Evolutionary conservation across 1,139 yeast species (phyloP).

Genomic region (Geotrichum phurueaensis): DNA sequence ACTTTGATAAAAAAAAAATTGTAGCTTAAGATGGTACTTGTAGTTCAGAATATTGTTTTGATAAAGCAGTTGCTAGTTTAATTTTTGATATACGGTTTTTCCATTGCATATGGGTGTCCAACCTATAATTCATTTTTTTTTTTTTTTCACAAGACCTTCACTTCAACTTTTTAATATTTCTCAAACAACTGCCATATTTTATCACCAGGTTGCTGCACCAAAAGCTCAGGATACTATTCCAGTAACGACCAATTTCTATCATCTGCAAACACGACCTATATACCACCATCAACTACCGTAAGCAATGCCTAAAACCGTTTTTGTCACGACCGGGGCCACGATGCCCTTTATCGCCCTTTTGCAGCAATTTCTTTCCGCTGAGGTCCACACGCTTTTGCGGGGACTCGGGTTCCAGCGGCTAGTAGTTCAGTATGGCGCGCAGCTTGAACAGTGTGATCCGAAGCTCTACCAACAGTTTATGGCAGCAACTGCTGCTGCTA

Average conservation of each 20-base stretch:
- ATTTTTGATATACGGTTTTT: background rate
- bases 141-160: background rate
- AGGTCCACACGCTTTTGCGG: slow-evolving; percentile 38
- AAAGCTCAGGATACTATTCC: too few species aligned
- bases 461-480: background rate
- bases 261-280: too few species aligned
- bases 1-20: background rate
- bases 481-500: background rate
- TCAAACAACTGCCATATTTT: background rate
- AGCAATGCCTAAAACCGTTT: slow-evolving; percentile 29
- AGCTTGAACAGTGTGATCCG: background rate
- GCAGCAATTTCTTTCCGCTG: slow-evolving; percentile 35
- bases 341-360: slow-evolving; percentile 64
- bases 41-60: background rate
- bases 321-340: slow-evolving; percentile 82
- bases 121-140: background rate
- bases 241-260: too few species aligned
- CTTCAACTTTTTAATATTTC: background rate
- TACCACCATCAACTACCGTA: background rate
- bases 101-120: background rate
- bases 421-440: slow-evolving; percentile 65
- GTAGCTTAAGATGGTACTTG: too few species aligned
- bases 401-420: slow-evolving; percentile 40
- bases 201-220: too few species aligned
- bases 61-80: background rate